Conservation (phyloP, 805 yeast species). For the Diddensiella caesifluorescens region DNA sequence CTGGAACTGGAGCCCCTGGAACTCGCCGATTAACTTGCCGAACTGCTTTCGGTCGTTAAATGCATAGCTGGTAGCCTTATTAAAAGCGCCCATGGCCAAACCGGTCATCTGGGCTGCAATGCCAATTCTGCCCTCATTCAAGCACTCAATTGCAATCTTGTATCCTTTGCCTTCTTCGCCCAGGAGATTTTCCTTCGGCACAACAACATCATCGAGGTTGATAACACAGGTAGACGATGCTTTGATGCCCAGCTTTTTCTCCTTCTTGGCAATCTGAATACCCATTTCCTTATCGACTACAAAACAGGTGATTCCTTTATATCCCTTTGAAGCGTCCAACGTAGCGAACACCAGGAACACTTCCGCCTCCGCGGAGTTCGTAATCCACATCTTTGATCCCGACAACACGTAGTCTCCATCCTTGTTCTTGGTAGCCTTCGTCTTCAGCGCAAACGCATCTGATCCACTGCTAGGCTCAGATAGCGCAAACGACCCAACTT, state of each 20-base stretch:
- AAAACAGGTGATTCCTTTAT: conserved; percentile 42
- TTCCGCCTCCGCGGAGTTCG: conserved; percentile 41
- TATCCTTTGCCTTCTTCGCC: conserved; percentile 42
- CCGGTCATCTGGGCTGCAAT: conserved; percentile 44
- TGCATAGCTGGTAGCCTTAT: conserved; percentile 36
- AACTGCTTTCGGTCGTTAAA: conserved; percentile 39
- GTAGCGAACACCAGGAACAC: conserved; percentile 39
- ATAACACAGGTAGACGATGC: conserved; percentile 41
- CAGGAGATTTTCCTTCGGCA: conserved; percentile 38
- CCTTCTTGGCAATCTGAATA: conserved; percentile 39
- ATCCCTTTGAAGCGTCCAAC: conserved; percentile 38
- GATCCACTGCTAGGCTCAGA: conserved; percentile 40
- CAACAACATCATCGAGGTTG: conserved; percentile 37
- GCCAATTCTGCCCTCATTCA: conserved; percentile 43
- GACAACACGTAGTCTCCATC: conserved; percentile 37
- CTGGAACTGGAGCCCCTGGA: conserved; percentile 45
- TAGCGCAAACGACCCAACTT: conserved; percentile 37
- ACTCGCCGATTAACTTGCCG: conserved; percentile 38
- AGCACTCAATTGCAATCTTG: conserved; percentile 40
- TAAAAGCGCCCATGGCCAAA: conserved; percentile 41
- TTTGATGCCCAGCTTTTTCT: conserved; percentile 40
- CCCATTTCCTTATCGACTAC: conserved; percentile 40
- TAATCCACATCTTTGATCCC: conserved; percentile 44
- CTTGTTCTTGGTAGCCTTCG: conserved; percentile 34
- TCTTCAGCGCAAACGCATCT: conserved; percentile 40